phyloP scores from a whole-genome alignment of 2,329 filamentous ascomycete species.

The Penicillium hesseltinei region DNA sequence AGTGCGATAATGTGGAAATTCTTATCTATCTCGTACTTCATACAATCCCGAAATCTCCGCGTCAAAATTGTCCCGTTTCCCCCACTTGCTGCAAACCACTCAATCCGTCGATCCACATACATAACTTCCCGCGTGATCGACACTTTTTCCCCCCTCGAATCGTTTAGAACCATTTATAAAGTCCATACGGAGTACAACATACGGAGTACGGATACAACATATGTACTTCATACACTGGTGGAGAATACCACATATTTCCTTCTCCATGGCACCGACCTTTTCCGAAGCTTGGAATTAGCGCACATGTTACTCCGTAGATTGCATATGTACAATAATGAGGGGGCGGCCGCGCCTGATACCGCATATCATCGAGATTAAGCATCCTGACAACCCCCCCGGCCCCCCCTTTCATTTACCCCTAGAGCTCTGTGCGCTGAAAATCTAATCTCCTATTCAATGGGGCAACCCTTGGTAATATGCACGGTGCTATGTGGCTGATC shows the following conservation, averaged over 20 bases:
- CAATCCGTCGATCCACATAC: slow-evolving; percentile 16
- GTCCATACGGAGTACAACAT: too few species aligned
- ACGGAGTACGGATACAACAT: neutral
- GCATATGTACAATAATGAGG: neutral
- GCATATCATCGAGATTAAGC: neutral
- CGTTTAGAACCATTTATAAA: neutral
- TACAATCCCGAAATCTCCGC: neutral
- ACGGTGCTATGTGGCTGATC: slow-evolving; percentile 5
- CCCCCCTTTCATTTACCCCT: neutral
- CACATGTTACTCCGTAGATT: neutral
- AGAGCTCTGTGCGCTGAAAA: neutral
- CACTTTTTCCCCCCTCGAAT: neutral
- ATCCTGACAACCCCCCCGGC: neutral
- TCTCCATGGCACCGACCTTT: neutral
- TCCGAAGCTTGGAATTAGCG: neutral
- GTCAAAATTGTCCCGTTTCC: slow-evolving; percentile 6
- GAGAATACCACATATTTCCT: neutral
- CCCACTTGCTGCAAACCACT: slow-evolving; percentile 6
- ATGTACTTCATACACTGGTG: neutral
- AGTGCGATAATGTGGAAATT: neutral
- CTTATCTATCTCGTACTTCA: neutral
- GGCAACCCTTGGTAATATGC: neutral
- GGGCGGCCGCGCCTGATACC: neutral
- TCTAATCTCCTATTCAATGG: neutral
- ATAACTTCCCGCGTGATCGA: slow-evolving; percentile 27